Evolutionary conservation across 345 rosid species (phyloP), one percentile per base, ranked within the genome.

Genomic region (Eucalyptus curtisii): DNA sequence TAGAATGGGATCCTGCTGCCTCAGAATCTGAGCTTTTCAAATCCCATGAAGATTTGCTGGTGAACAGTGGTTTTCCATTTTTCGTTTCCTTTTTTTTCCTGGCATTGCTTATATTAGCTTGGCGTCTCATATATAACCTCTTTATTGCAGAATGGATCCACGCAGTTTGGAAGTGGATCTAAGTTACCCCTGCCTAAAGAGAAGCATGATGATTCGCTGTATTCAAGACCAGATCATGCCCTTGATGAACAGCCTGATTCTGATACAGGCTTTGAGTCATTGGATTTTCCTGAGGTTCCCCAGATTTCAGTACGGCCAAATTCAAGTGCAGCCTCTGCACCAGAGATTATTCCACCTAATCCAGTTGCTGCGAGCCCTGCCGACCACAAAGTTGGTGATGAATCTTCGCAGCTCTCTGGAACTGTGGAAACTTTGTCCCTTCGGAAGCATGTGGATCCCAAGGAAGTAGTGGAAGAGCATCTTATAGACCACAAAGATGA

Each of bases 1-100:
- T 98, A 90, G 98, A 95, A 87, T 98, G 99, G 99, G 98, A 98
- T 91, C 97, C 99, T 87, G 92, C 95, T 90, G 91, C 94, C 88
- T 94, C 98, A 55, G 99, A 98, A 93, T 90, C 97, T 24, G 97
- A 95, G 93, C 95, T 96, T 88, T 94, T 92, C 88, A 98, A 95
- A 93, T 92, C 95, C 31, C 97, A 95, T 89, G 98, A 96, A 91
- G 99, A 98, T 94, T 92, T 98, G 85, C 93, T 98, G 94, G 99
- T 97, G 88, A 93, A 96, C 90, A 90, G 86, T 40, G 3, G 47
- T 76, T 22, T 76, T 76, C 47, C 84, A 40, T 76, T 76, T 40
- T 40, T 3, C 44, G 6, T 27, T 15, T 7, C 11, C 49, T 7
- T 52, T 52, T 48, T 24, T 47, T 71, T 87, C 61, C 27, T 87